Evolutionary conservation across 2,329 filamentous ascomycete genomes (phyloP), one percentile per base, ranked within the genome.

Genomic region (Sporothrix luriei): DNA sequence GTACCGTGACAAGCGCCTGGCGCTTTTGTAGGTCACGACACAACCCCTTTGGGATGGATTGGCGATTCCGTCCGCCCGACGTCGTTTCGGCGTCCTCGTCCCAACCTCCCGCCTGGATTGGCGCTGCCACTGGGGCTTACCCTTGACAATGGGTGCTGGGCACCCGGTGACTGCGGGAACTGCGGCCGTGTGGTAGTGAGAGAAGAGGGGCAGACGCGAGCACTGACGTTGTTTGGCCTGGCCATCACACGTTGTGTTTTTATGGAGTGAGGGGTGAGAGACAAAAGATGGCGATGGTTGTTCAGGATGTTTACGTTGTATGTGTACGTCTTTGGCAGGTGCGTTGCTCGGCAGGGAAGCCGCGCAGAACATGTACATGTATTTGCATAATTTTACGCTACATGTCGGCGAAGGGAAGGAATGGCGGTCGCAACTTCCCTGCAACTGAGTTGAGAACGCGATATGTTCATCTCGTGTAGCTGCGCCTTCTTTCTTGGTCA

Each of bases 41-140:
- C 61, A 66, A 46, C 66, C 24, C 14, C 33, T 43, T 61, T 51
- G 59, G 61, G 59, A 24, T 59, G 21, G 29, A 66, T 66, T 61
- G 52, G 38, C 29, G 62, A 70, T 72, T 73, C 72, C 72, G 72
- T 73, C 72, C 71, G 72, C 70, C 72, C 72, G 72, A 72, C 69
- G 69, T 70, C 59, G 59, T 51, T 61, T 70, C 54, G 54, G 57
- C 19, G 24, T 49, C 14, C 55, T 70, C 43, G 59, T 70, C 43
- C 65, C 68, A 66, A 52, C 61, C 65, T 68, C 21, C 54, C 66
- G 59, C 14, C 19, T 62, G 67, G 48, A 33, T 65, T 65, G 54
- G 33, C 33, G 69, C 62, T 52, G 55, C 38, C 62, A 61, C 46
- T 43, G 33, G 49, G 38, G 24, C 51, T 57, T 38, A 67, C 38